phyloP scores from a whole-genome alignment of 2,329 filamentous ascomycete species.

The Plenodomus tracheiphilus region DNA sequence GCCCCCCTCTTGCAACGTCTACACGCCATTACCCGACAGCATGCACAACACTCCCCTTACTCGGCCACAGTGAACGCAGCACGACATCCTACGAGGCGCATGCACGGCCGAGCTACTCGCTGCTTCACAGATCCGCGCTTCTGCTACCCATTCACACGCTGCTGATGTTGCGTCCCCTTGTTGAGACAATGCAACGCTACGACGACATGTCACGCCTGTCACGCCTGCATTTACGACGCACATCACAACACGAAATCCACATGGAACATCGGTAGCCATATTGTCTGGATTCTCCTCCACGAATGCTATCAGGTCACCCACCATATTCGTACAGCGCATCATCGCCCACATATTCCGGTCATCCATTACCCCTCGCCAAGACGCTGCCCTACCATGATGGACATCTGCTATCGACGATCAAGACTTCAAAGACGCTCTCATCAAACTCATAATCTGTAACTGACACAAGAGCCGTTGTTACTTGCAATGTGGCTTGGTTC shows the following conservation, averaged over 20 bases:
- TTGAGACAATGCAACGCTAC: too few relatives aligned
- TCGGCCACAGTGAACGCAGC: neutral
- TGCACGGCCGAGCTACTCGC: neutral
- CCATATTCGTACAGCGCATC: constrained; percentile 24
- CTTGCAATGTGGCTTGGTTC: neutral
- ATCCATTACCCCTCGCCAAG: constrained; percentile 5
- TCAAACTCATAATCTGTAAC: neutral
- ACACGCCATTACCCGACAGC: neutral
- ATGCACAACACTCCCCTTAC: neutral
- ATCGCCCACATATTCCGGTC: constrained; percentile 6
- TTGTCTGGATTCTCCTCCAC: constrained; percentile 14
- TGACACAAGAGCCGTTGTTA: neutral
- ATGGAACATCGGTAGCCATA: constrained; percentile 2
- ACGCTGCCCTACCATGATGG: constrained; percentile 3
- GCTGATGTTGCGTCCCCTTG: neutral
- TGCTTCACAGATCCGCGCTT: neutral
- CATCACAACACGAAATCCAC: constrained; percentile 5
- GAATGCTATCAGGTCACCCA: constrained; percentile 8
- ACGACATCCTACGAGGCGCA: neutral
- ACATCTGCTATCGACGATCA: constrained; percentile 1
- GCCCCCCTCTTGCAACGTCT: constrained; percentile 1
- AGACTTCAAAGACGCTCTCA: neutral
- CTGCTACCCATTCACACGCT: neutral
- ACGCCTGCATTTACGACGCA: neutral
- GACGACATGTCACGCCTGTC: too few relatives aligned